phyloP scores from a whole-genome alignment of 2,329 filamentous ascomycete species.

The Epichloe sibirici region DNA sequence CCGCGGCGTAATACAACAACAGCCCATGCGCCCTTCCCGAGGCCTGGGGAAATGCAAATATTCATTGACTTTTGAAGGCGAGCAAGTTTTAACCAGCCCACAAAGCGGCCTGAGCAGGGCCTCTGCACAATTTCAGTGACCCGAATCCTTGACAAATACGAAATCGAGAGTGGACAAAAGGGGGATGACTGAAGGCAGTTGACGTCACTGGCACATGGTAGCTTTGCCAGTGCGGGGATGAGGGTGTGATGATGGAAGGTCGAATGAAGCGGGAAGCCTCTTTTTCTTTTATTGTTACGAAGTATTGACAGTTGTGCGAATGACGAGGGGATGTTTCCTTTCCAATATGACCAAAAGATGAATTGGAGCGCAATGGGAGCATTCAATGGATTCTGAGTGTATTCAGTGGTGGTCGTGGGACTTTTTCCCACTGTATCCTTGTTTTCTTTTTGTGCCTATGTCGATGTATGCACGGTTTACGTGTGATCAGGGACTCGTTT shows the following conservation, averaged over 20 bases:
- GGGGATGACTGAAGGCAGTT: not conserved
- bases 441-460: not conserved
- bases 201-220: not conserved
- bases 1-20: no score
- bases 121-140: no score
- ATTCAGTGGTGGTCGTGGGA: not conserved
- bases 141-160: no score
- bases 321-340: not conserved
- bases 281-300: slow-evolving; percentile 2
- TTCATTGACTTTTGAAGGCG: no score
- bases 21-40: no score
- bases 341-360: not conserved
- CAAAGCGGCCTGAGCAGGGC: no score
- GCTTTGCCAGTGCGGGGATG: not conserved
- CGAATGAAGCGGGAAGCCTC: not conserved
- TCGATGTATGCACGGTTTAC: not conserved
- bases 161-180: not conserved
- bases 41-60: no score
- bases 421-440: not conserved
- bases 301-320: slow-evolving; percentile 1
- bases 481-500: no score
- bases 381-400: slow-evolving; percentile 2
- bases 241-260: not conserved
- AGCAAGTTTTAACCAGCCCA: no score
- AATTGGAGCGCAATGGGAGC: slow-evolving; percentile 3